phyloP scores from a whole-genome alignment of 495 filamentous ascomycete species.

The Melanomma pulvis-pyrius region DNA sequence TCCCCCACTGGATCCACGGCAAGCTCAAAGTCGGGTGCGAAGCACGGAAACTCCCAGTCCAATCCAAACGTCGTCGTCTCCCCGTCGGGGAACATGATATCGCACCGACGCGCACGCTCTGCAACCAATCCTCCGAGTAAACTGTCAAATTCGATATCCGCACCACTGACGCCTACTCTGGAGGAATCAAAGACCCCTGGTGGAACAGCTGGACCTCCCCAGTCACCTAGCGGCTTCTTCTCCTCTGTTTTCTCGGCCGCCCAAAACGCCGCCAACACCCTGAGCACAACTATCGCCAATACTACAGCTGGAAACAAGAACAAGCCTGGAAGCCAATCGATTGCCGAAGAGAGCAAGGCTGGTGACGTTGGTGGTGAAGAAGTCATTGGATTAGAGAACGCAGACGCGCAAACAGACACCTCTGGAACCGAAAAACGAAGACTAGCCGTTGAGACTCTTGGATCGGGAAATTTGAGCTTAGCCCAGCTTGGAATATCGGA shows the following conservation, averaged over 20 bases:
- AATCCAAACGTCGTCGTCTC: constrained; percentile 49
- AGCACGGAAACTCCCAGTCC: constrained; percentile 37
- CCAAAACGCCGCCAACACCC: constrained; percentile 86
- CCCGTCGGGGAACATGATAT: constrained; percentile 74
- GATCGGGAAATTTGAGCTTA: constrained; percentile 83
- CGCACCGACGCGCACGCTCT: constrained; percentile 68
- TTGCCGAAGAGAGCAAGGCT: constrained; percentile 46
- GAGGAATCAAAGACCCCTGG: constrained; percentile 62
- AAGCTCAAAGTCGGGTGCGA: constrained; percentile 33
- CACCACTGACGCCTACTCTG: constrained; percentile 69
- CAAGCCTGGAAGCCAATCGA: constrained; percentile 24
- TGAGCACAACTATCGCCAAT: constrained; percentile 80
- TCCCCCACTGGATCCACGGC: constrained; percentile 35
- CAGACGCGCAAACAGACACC: constrained; percentile 17
- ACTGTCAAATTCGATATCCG: constrained; percentile 76
- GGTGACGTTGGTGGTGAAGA: constrained; percentile 40
- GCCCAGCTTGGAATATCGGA: constrained; percentile 76
- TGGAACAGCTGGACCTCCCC: constrained; percentile 48
- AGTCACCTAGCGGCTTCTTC: constrained; percentile 75
- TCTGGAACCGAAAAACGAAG: constrained; percentile 46
- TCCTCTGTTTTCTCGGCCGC: constrained; percentile 89
- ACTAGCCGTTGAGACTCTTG: constrained; percentile 84
- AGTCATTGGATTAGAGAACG: constrained; percentile 41
- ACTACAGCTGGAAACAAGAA: constrained; percentile 49
- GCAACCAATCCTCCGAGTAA: constrained; percentile 80